Conservation (phyloP, 345 rosid genomes). For the Moringa oleifera region DNA sequence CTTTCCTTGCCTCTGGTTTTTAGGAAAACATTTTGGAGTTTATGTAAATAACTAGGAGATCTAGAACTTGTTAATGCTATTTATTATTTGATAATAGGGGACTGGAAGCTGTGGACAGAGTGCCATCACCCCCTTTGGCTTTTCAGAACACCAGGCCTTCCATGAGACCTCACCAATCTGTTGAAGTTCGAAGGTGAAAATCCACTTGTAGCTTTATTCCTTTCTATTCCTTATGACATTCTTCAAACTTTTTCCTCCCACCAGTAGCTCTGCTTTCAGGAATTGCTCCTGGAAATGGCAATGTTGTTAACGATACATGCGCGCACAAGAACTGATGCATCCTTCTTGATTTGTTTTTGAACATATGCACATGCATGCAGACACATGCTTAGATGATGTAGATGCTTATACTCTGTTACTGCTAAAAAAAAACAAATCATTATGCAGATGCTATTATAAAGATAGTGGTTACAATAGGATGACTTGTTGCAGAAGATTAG, state of each 20-base stretch:
- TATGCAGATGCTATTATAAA: too few relatives aligned
- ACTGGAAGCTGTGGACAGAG: slow-evolving; percentile 24
- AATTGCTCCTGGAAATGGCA: neutral
- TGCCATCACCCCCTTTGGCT: slow-evolving; percentile 19
- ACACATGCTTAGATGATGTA: neutral
- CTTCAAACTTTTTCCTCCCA: neutral
- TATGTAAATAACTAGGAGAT: neutral
- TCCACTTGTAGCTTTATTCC: neutral
- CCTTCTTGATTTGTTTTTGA: too few relatives aligned
- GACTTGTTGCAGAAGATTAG: too few relatives aligned
- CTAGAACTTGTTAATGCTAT: slow-evolving; percentile 6
- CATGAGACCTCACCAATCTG: slow-evolving; percentile 21
- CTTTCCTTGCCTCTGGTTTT: too few relatives aligned
- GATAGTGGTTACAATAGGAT: too few relatives aligned
- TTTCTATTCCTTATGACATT: neutral
- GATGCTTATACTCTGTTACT: too few relatives aligned
- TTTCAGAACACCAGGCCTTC: slow-evolving; percentile 19
- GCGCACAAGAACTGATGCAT: neutral
- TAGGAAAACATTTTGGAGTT: too few relatives aligned
- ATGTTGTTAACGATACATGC: neutral
- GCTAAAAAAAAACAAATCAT: too few relatives aligned
- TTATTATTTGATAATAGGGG: slow-evolving; percentile 18
- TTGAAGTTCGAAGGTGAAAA: slow-evolving; percentile 25
- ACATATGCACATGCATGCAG: neutral
- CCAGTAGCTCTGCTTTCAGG: neutral